Base-by-base conservation (phyloP, 2,329 filamentous ascomycete genomes). In the Arthrocladium fulminans region DNA sequence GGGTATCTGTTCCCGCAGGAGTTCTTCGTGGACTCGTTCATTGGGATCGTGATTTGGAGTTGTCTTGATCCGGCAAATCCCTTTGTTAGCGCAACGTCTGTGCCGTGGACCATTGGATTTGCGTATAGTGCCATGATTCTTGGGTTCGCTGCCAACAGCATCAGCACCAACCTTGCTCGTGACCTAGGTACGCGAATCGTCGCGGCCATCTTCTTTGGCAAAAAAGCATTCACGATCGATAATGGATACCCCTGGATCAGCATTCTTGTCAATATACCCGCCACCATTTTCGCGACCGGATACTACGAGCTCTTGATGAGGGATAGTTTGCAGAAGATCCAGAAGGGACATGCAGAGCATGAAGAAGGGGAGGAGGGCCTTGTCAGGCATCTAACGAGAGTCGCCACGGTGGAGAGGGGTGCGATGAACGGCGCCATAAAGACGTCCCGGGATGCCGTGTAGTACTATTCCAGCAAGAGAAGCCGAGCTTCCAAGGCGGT, bases 171-270 rank as follows among this genome's bases (percentile, higher is more conserved):
- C 60, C 59, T 77, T 25, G 77, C 77, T 9, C 65, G 76, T 56
- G 77, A 81, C 57, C 64, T 80, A 12, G 77, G 77, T n/a, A 73
- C 74, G 1, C 71, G 77, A 15, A 72, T 80, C 22, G 76, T 80
- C 1, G 76, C 74, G 4, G 74, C 74, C 13, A 79, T 79, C 51
- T 79, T 79, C 62, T 77, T 68, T 54, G 74, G 74, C 42, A 57
- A 65, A 9, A 73, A 75, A 51, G 72, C 70, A 2, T 77, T 77
- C 56, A 62, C 61, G 8, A 68, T 66, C 61, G 56, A 50, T 44
- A 54, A 54, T 24, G 61, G 61, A 22, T 79, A 78, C 56, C 63
- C 68, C 2, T 74, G 74, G 61, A 79, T 80, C 41, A 64, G 68
- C 1, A 72, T 80, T 32, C 61, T 80, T 5, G 73, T 76, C 51